A percentile compares a stretch with the other conserved stretches of the same genome.
These are phyloP conservation scores for Papilionanthe hybrid DNA, from an alignment of 116 monocot species.

Conservation along the genomic window DNA sequence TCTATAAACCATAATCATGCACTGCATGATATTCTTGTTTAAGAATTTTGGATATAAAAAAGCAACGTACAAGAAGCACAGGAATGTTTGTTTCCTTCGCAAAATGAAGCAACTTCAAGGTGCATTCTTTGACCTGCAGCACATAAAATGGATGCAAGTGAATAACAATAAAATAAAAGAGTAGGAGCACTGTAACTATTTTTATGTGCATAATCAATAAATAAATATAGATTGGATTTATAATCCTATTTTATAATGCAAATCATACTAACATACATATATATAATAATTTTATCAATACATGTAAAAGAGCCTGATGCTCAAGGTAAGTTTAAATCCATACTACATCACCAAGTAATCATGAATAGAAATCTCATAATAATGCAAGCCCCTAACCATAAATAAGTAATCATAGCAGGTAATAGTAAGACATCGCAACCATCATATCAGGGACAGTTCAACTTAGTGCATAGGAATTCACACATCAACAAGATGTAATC, in stretches of 20 bases:
- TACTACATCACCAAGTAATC: slow-evolving; percentile 1
- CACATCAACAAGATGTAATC: background rate
- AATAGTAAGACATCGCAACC: background rate
- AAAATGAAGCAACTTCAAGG: slow-evolving; percentile 77
- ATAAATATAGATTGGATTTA: background rate
- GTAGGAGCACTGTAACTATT: background rate
- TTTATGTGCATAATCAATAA: background rate
- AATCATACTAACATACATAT: background rate
- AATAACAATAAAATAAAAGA: background rate
- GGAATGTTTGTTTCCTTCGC: slow-evolving; percentile 90
- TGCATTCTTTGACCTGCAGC: slow-evolving; percentile 86
- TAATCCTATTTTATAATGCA: background rate
- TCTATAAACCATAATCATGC: background rate
- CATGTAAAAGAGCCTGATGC: background rate
- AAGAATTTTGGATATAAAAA: background rate
- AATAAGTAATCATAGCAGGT: background rate
- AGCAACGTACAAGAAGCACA: slow-evolving; percentile 67
- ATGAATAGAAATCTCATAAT: background rate
- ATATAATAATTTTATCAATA: background rate
- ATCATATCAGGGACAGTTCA: background rate
- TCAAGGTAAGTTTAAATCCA: background rate
- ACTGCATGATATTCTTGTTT: background rate
- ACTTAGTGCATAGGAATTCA: background rate
- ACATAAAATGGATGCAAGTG: background rate
- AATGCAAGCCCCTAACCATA: background rate